These are phyloP conservation scores for Amylocystis lapponica DNA, from an alignment of 768 basidiomycete genomes.

Conservation along the genomic window DNA sequence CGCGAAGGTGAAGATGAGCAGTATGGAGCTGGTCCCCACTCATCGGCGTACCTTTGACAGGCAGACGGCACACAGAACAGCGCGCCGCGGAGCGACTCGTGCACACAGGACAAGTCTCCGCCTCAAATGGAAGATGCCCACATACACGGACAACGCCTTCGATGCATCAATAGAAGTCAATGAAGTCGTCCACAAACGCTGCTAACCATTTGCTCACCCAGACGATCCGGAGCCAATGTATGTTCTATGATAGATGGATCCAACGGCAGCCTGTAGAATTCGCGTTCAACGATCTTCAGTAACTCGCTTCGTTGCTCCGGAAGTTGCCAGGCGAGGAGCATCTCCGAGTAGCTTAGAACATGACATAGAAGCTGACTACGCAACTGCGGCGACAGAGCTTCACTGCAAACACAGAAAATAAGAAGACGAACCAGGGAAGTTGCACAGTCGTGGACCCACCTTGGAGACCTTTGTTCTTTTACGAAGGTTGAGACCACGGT, in stretches of 20 bases:
- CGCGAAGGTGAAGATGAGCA: no score
- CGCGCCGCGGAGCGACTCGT: slow-evolving; percentile 36
- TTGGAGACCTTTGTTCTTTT: no score
- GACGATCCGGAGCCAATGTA: slow-evolving; percentile 8
- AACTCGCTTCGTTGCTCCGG: slow-evolving; percentile 68
- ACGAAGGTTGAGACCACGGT: no score
- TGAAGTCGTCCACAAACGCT: no score
- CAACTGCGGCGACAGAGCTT: slow-evolving; percentile 30
- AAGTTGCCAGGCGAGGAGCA: slow-evolving; percentile 69
- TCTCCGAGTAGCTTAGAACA: slow-evolving; percentile 67
- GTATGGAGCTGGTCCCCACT: no score
- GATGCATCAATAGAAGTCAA: neutral
- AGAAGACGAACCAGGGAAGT: no score
- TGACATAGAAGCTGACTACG: slow-evolving; percentile 46
- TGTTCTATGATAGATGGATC: slow-evolving; percentile 20
- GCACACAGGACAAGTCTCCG: slow-evolving; percentile 36
- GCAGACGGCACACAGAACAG: slow-evolving; percentile 73
- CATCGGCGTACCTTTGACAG: slow-evolving; percentile 61
- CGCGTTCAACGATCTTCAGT: slow-evolving; percentile 52
- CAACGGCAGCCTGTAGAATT: slow-evolving; percentile 17
- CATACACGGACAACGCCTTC: slow-evolving; percentile 39
- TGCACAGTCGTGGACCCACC: no score
- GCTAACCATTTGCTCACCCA: slow-evolving; percentile 3
- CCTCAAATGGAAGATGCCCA: slow-evolving; percentile 7
- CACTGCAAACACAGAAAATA: no score